Evolutionary conservation across 2,329 filamentous ascomycete species (phyloP), one percentile per base, ranked within the genome.

Genomic region (Neopestalotiopsis sp.): DNA sequence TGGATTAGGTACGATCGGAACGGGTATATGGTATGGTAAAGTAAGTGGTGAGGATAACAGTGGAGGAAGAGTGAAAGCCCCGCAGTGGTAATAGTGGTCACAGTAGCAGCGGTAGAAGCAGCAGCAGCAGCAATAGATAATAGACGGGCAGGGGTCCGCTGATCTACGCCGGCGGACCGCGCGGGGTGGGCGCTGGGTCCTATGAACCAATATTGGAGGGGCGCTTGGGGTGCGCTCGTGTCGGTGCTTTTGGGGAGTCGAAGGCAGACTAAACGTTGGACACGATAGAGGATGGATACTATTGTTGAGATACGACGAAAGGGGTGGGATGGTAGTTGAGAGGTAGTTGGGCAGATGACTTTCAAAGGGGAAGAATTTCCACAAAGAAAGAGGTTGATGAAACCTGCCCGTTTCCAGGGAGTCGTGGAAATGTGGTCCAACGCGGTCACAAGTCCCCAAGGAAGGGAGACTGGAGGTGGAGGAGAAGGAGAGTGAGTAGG

Each of bases 141-240:
- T 24, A 14, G 12, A 59, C n/a, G 17, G 56, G 20, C 65, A 42
- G 59, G 66, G 57, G 56, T 67, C 66, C 66, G 58, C 66, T 67
- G 66, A 67, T 67, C 66, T 63, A 67, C 66, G 24, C 58, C 17
- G 40, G 66, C 66, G 34, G 59, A 58, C 57, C 38, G 59, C 42
- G 66, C 57, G 66, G 65, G 34, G 57, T 57, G 30, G 28, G 17
- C 9, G 42, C 40, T 28, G n/a, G 42, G 57, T 28, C 28, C 34
- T 38, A 28, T 67, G 60, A 52, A 52, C 45, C 45, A 52, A 52
- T 52, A 52, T 52, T 52, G 45, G 45, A 52, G 45, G 45, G 45
- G 45, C 45, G 45, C 45, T 52, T 45, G 65, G 34, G 45, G 20
- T 67, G 24, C 20, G 24, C 34, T 60, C 32, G 65, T 57, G 24